These are phyloP conservation scores for Limonomyces culmigenus DNA, from an alignment of 1,284 basidiomycete genomes.

Conservation along the genomic window DNA sequence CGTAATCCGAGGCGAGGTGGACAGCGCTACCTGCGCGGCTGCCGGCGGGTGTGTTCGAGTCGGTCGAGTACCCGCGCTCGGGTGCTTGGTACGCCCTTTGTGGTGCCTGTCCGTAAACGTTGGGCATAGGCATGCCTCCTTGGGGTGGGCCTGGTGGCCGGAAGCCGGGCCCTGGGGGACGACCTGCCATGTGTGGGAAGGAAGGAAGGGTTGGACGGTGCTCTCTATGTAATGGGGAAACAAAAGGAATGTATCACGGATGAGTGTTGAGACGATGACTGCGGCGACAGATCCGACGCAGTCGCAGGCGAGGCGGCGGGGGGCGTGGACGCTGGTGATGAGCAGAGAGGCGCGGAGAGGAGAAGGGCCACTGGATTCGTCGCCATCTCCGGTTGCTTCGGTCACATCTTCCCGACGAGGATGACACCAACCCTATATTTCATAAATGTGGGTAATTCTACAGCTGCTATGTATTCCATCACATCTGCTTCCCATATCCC, in stretches of 20 bases:
- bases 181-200: not conserved
- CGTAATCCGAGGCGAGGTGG: conserved; percentile 31
- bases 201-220: not conserved
- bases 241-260: not conserved
- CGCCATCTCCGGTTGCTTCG: no score
- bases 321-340: no score
- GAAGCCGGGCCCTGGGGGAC: not conserved
- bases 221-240: not conserved
- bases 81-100: conserved; percentile 15
- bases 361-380: no score
- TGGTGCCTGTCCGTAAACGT: conserved; percentile 4
- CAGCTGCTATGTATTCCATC: no score
- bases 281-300: not conserved
- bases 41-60: conserved; percentile 35
- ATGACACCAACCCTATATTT: no score
- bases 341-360: no score
- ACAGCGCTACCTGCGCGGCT: conserved; percentile 38
- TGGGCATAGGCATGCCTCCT: not conserved
- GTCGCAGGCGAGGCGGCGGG: no score
- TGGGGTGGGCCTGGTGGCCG: not conserved
- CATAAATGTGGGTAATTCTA: no score
- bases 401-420: no score
- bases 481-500: not conserved
- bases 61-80: conserved; percentile 22
- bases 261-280: not conserved